Conservation (phyloP, 2,329 filamentous ascomycete genomes). For the Sarocladium kiliense region DNA sequence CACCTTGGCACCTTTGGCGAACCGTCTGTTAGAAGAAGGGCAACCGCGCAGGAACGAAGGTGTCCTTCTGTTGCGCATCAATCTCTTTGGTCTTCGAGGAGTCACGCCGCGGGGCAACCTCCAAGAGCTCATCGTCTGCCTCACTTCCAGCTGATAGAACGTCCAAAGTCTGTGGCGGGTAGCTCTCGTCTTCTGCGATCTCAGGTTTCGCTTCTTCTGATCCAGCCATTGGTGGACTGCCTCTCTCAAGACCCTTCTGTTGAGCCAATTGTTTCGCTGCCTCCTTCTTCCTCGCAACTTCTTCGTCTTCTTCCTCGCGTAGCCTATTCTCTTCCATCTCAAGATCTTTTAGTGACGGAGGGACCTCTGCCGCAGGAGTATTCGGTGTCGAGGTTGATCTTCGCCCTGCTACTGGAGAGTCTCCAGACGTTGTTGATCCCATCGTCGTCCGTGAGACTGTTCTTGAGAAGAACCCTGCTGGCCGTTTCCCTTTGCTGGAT, state of each 20-base stretch:
- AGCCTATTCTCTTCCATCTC: conserved; percentile 47
- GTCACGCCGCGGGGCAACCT: neutral
- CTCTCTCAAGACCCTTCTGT: conserved; percentile 39
- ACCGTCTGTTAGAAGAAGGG: conserved; percentile 39
- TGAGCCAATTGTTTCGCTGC: conserved; percentile 47
- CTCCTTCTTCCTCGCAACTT: conserved; percentile 46
- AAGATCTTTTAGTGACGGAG: conserved; percentile 46
- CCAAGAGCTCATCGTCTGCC: neutral
- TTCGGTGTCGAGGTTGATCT: conserved; percentile 23
- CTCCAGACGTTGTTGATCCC: conserved; percentile 34
- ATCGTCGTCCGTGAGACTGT: conserved; percentile 56
- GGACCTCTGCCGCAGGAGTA: conserved; percentile 31
- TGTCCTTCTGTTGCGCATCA: conserved; percentile 15
- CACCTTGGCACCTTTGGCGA: neutral
- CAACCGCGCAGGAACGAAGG: conserved; percentile 54
- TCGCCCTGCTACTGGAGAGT: conserved; percentile 28
- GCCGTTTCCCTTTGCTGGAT: conserved; percentile 56
- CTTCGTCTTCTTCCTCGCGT: conserved; percentile 46
- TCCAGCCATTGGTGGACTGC: conserved; percentile 9
- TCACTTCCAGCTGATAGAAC: neutral
- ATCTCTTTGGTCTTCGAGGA: neutral
- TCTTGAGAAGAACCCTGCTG: conserved; percentile 36
- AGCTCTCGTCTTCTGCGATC: conserved; percentile 27
- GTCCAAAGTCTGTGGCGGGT: neutral
- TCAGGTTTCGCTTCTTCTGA: conserved; percentile 20